These are phyloP conservation scores for Stephanodiscus triporus DNA, from an alignment of 108 stramenopile species.

Conservation along the genomic window DNA sequence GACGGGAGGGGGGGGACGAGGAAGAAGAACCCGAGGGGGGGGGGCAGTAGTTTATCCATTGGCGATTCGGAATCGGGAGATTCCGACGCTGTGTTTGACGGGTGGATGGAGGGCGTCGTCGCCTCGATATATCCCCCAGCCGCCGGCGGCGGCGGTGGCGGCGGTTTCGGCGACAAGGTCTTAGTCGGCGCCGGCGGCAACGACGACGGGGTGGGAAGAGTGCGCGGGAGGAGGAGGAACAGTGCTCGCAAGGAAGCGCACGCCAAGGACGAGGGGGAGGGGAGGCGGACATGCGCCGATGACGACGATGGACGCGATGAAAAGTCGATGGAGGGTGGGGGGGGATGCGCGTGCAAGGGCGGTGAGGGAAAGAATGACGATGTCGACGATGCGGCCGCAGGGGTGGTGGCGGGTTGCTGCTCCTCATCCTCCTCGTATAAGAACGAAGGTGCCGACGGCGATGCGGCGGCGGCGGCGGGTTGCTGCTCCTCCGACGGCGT, in stretches of 20 bases:
- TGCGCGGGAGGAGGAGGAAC: not conserved
- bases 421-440: slow-evolving; percentile 7
- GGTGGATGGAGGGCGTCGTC: slow-evolving; percentile 52
- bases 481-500: slow-evolving; percentile 25
- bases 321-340: not conserved
- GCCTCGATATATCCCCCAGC: slow-evolving; percentile 7
- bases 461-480: not conserved
- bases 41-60: slow-evolving; percentile 38
- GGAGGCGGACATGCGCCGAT: not conserved
- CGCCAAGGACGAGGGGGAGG: not conserved
- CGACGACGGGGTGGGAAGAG: no score
- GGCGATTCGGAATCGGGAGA: slow-evolving; percentile 85
- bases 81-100: slow-evolving; percentile 48
- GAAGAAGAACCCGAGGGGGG: not conserved
- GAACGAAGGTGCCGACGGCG: slow-evolving; percentile 20
- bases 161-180: no score
- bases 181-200: not conserved
- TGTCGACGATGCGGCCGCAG: not conserved
- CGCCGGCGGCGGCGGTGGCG: not conserved
- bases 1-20: slow-evolving; percentile 35
- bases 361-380: not conserved
- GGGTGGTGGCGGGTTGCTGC: slow-evolving; percentile 4
- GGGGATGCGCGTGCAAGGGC: slow-evolving; percentile 22
- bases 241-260: no score
- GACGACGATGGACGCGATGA: not conserved